Conservation (phyloP, 78 protist genomes). For the Protostelium mycophagum region DNA sequence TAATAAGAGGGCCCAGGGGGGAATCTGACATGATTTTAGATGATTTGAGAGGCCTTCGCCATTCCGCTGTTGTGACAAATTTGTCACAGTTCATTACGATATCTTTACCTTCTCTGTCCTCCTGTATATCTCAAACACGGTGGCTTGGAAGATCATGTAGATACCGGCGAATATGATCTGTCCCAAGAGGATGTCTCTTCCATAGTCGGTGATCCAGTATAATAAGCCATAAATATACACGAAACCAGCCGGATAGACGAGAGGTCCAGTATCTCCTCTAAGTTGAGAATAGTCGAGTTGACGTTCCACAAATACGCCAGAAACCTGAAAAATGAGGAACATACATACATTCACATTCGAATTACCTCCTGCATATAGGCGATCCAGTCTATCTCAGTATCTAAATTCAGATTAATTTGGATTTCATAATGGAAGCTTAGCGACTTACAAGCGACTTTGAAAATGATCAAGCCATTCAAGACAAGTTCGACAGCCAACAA, state of each 20-base stretch:
- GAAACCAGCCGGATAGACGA: slow-evolving; percentile 83
- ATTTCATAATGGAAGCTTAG: not conserved
- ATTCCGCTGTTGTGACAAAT: no score
- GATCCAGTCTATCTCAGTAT: slow-evolving; percentile 86
- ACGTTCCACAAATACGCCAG: slow-evolving; percentile 49
- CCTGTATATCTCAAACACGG: slow-evolving; percentile 34
- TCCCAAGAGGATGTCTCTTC: slow-evolving; percentile 52
- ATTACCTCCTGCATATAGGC: slow-evolving; percentile 87
- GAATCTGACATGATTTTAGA: slow-evolving; percentile 10
- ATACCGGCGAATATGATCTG: slow-evolving; percentile 58
- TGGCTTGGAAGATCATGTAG: not conserved
- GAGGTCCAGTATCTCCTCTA: slow-evolving; percentile 81
- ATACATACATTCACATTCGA: no score
- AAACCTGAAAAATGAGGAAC: no score
- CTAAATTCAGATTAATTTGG: slow-evolving; percentile 20
- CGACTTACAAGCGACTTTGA: slow-evolving; percentile 27
- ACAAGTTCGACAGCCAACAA: slow-evolving; percentile 6
- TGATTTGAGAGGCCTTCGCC: not conserved
- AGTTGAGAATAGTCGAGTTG: slow-evolving; percentile 60
- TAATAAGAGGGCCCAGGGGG: slow-evolving; percentile 43
- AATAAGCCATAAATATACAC: slow-evolving; percentile 52
- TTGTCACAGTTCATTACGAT: not conserved
- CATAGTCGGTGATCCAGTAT: slow-evolving; percentile 33
- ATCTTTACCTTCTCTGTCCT: not conserved
- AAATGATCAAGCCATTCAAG: slow-evolving; percentile 18